Base-by-base conservation (phyloP, 768 basidiomycete species). In the Podaxis rugospora region DNA sequence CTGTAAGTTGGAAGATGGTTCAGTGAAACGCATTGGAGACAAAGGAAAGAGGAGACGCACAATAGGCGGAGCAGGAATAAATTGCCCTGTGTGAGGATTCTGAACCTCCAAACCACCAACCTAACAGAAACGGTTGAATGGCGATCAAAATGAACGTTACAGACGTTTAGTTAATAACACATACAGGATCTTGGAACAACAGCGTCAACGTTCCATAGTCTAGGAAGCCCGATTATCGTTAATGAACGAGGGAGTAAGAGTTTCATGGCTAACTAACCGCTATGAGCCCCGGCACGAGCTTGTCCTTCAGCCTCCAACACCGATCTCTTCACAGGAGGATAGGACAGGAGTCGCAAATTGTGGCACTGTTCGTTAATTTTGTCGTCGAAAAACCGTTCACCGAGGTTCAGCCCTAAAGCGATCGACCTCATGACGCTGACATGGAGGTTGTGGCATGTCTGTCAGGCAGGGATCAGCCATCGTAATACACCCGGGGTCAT, bases 181-280 rank as follows among this genome's bases (percentile, higher is more conserved):
- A 58, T 66, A 86, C 85, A 14, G 79, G 77, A 66, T 92, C 92
- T 72, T 93, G 92, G 74, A 92, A 93, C 10, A 93, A 78, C 37
- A 93, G 74, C 0, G 91, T 92, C 64, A 93, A 70, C n/a, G 90
- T 88, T 3, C 91, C 91, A 64, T 92, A 91, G 71, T 93, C 89
- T 85, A 65, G 39, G 16, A 28, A 13, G 51, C 1, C 36, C 42
- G 50, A 16, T 51, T 5, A 55, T 57, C 44, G 28, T 16, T 35
- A 35, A 35, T 52, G 44, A n/a, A 51, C 52, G 27, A 42, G 46
- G 42, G 28, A 44, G 37, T n/a, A 47, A 35, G 51, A 57, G 57
- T 59, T 59, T 55, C 42, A 49, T 5, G 16, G 64, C 63, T 13
- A 21, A 54, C 71, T 51, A 62, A 81, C 87, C 90, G 51, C 90